A percentile compares a stretch with the other conserved stretches of the same genome.
phyloP scores from a whole-genome alignment of 139 green algal species.

The Tetradesmus obliquus region DNA sequence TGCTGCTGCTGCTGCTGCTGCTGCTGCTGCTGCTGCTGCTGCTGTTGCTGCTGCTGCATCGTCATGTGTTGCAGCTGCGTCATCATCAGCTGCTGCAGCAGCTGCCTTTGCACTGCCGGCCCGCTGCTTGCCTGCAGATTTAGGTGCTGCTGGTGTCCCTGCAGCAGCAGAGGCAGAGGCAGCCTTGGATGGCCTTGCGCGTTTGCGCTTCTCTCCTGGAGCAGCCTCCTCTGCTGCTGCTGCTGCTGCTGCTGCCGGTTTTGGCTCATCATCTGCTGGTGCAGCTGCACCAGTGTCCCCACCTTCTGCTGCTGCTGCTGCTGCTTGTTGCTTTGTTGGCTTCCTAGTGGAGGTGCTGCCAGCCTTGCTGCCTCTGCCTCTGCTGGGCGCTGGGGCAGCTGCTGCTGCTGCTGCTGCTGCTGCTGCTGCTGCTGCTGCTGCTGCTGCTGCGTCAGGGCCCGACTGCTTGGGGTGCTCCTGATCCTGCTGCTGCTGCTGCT shows the following conservation, averaged over 20 bases:
- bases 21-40: neutral
- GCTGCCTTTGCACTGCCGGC: neutral
- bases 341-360: neutral
- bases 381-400: neutral
- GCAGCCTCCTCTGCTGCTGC: neutral
- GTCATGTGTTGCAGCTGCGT: no score
- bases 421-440: constrained; percentile 16
- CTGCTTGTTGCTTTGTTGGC: neutral
- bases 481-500: neutral
- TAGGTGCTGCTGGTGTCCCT: neutral
- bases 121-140: neutral
- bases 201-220: neutral
- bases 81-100: no score
- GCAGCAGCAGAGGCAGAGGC: neutral
- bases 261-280: constrained; percentile 5
- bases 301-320: neutral
- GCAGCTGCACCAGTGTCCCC: neutral
- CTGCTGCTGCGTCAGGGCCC: neutral
- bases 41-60: constrained; percentile 7
- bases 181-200: neutral
- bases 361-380: constrained; percentile 1
- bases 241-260: neutral
- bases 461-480: neutral
- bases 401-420: constrained; percentile 11
- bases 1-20: neutral